A percentile compares a stretch with the other conserved stretches of the same genome.
These are phyloP conservation scores for Pestalotiopsis sp. DNA, from an alignment of 2,329 filamentous ascomycete genomes.

Conservation along the genomic window DNA sequence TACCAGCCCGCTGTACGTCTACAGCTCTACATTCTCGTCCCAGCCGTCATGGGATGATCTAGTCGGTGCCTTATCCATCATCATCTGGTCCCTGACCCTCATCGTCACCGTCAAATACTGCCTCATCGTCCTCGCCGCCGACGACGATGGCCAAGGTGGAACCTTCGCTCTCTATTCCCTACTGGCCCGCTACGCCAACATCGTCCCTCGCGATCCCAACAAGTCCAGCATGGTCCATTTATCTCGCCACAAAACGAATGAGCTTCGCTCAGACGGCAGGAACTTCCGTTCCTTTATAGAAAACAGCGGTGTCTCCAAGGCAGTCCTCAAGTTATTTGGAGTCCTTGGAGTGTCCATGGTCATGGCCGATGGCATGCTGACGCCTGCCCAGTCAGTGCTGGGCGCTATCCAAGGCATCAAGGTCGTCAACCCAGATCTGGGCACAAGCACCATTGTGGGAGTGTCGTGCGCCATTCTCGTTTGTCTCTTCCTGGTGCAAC, in stretches of 20 bases:
- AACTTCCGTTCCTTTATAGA: conserved; percentile 57
- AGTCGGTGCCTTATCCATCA: conserved; percentile 63
- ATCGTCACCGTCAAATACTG: conserved; percentile 69
- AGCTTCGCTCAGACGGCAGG: conserved; percentile 51
- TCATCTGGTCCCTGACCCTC: conserved; percentile 66
- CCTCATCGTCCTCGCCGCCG: conserved; percentile 62
- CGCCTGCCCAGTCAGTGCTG: conserved; percentile 67
- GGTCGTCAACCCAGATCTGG: conserved; percentile 56
- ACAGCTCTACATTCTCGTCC: conserved; percentile 60
- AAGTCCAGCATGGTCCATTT: conserved; percentile 53
- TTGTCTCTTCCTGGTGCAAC: conserved; percentile 62
- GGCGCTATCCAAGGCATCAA: conserved; percentile 64
- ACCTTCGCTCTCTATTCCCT: conserved; percentile 67
- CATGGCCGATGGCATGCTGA: conserved; percentile 63
- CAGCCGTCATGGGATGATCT: conserved; percentile 58
- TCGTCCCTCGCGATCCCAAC: conserved; percentile 57
- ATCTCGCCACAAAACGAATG: conserved; percentile 54
- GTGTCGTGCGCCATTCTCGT: conserved; percentile 63
- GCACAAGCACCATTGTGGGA: conserved; percentile 58
- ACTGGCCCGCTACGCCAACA: conserved; percentile 58
- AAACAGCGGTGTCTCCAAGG: conserved; percentile 48
- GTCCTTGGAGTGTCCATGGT: conserved; percentile 67
- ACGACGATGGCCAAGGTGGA: conserved; percentile 69
- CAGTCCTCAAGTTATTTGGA: conserved; percentile 57
- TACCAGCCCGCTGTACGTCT: conserved; percentile 65